Evolutionary conservation across 441 rosid species (phyloP).

Genomic region (Melastoma candidum): DNA sequence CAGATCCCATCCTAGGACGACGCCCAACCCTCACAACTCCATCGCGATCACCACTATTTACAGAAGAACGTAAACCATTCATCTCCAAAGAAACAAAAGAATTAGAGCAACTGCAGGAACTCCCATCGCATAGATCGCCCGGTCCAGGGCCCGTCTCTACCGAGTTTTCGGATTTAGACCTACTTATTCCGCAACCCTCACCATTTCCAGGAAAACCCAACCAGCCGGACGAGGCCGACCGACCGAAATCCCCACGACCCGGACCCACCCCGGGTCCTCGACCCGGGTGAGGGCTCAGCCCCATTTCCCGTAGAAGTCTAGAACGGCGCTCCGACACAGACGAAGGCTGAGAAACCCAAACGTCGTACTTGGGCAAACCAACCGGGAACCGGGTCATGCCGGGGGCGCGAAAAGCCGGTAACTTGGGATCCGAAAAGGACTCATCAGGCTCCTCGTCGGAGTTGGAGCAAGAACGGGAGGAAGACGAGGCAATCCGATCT

Average conservation of each 20-base stretch:
- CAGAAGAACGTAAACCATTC: conserved; percentile 6
- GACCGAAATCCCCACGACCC: conserved; percentile 17
- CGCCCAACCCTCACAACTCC: conserved; percentile 14
- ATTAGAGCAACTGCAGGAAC: background rate
- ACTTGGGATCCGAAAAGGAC: conserved; percentile 27
- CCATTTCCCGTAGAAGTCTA: conserved; percentile 56
- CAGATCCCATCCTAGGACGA: conserved; percentile 12
- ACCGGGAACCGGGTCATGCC: background rate
- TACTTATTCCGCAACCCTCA: conserved; percentile 12
- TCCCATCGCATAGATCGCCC: background rate
- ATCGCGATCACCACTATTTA: conserved; percentile 20
- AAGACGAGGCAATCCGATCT: conserved; percentile 79
- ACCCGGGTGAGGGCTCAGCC: conserved; percentile 49
- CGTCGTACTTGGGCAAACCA: conserved; percentile 42
- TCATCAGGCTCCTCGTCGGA: conserved; percentile 41
- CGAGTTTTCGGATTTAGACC: conserved; percentile 1
- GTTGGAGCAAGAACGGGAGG: conserved; percentile 51
- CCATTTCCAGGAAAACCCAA: conserved; percentile 25
- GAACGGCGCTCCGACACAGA: conserved; percentile 82
- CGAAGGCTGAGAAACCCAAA: conserved; percentile 89
- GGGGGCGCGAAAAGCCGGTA: conserved; percentile 31
- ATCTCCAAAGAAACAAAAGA: no score
- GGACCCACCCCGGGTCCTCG: conserved; percentile 13
- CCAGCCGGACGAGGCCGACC: conserved; percentile 45
- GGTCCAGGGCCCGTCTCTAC: background rate